Base-by-base conservation (phyloP, 2,329 filamentous ascomycete genomes). In the Paraconiothyrium sp. region DNA sequence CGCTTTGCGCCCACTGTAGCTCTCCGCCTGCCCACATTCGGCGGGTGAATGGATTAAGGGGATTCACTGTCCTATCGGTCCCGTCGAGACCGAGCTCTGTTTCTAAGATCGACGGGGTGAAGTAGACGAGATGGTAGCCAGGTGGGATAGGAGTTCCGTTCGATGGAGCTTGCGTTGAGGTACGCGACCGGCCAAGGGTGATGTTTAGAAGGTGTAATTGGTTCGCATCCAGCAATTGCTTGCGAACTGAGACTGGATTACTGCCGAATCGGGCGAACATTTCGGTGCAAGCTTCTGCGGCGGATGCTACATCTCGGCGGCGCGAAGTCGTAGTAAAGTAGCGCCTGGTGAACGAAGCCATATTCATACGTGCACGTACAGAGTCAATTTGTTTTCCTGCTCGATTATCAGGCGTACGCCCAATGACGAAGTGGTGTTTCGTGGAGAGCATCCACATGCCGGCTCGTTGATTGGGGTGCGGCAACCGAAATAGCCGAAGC, bases 11-110 rank as follows among this genome's bases (percentile, higher is more conserved):
- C 68, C 92, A 95, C 1, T 74, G 73, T 9, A 97, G 79, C 47
- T 86, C 85, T 0, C 94, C 95, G 32, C 94, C 93, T n/a, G 92
- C 93, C 95, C 95, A 99, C 82, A 99, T 88, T 20, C 95, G 88
- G 30, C 92, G 86, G 46, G 85, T 85, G 72, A 91, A 97, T 1
- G 89, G 89, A 1, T 76, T 73, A 0, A 91, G 90, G 0, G 94
- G 94, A 24, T 85, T 89, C 73, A 97, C 92, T 54, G 90, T 85
- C 2, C 87, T 84, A 75, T 98, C 94, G 0, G 94, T 96, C 59
- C 94, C 94, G 80, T 98, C 95, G 1, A 87, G 82, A 14, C 92
- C 85, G 43, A 98, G 85, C 43, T 84, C 75, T 5, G 85, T 86
- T 39, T 88, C 82, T 1, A 86, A 81, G 24, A 90, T 84, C 66